Evolutionary conservation across 2,329 filamentous ascomycete genomes (phyloP).

Genomic region (Geosmithia morbida): DNA sequence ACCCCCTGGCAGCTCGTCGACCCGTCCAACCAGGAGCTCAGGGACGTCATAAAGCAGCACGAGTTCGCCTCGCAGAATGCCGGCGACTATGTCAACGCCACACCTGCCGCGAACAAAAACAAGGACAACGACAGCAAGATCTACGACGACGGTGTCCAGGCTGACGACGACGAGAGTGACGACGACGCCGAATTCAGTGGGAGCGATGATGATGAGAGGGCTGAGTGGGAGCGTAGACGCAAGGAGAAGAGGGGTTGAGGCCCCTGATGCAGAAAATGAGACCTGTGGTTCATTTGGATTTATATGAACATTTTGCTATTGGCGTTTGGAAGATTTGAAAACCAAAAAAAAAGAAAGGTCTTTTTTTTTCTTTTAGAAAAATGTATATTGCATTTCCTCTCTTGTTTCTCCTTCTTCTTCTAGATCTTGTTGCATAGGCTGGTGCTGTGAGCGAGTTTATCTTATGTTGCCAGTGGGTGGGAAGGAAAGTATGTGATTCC

Average conservation of each 20-base stretch:
- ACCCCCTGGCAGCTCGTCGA: conserved; percentile 61
- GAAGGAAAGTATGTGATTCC: too few relatives aligned
- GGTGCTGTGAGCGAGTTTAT: too few relatives aligned
- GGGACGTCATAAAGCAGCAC: conserved; percentile 51
- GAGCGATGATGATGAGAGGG: conserved; percentile 49
- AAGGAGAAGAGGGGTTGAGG: conserved; percentile 16
- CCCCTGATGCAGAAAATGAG: neutral
- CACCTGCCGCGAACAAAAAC: conserved; percentile 1
- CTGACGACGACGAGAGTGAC: conserved; percentile 22
- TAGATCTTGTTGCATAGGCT: too few relatives aligned
- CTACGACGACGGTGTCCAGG: too few relatives aligned
- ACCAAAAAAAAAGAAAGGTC: neutral
- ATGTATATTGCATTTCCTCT: neutral
- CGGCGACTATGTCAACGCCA: conserved; percentile 38
- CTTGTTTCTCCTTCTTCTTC: too few relatives aligned
- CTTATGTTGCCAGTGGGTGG: too few relatives aligned
- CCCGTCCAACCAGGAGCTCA: conserved; percentile 48
- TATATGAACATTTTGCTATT: neutral
- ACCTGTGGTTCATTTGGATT: neutral
- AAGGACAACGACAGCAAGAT: too few relatives aligned
- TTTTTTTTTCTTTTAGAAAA: neutral
- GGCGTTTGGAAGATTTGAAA: neutral
- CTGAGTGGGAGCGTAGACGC: conserved; percentile 42
- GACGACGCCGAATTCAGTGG: conserved; percentile 48
- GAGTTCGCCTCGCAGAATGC: conserved; percentile 49